A percentile compares a stretch with the other conserved stretches of the same genome.
Evolutionary conservation across 805 yeast species (phyloP).

Genomic region (Pichia californica): DNA sequence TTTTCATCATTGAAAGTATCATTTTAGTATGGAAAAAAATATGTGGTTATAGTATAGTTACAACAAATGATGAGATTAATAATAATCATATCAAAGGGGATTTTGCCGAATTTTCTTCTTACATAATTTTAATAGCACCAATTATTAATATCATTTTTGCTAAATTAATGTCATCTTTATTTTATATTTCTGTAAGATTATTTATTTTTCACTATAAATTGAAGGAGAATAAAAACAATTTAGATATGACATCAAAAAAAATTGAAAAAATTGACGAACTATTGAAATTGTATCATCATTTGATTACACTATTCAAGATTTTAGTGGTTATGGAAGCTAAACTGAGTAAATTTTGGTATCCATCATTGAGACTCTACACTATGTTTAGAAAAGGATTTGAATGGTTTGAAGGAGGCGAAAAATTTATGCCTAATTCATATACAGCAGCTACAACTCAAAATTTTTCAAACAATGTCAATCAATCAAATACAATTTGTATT

Average conservation of each 20-base stretch:
- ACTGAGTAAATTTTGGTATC: conserved; percentile 9
- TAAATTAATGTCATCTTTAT: conserved; percentile 3
- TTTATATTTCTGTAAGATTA: conserved; percentile 8
- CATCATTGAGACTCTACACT: conserved; percentile 9
- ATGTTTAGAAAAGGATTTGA: conserved; percentile 9
- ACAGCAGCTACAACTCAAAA: no score
- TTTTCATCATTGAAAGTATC: neutral
- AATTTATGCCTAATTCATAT: neutral
- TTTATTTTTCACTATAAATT: conserved; percentile 2
- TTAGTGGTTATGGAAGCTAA: conserved; percentile 1
- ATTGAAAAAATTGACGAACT: neutral
- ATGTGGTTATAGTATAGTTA: neutral
- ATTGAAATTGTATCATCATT: conserved; percentile 3
- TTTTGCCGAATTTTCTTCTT: neutral
- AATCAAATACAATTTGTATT: neutral
- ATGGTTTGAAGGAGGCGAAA: conserved; percentile 12
- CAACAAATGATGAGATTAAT: neutral
- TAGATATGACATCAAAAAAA: no score
- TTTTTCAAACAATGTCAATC: no score
- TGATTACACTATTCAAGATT: conserved; percentile 5
- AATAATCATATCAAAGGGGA: neutral
- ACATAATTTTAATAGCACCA: neutral
- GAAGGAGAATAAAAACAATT: neutral
- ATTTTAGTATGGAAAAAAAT: neutral
- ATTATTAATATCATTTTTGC: conserved; percentile 1